Percentiles rank a stretch among this genome's conserved stretches.
Evolutionary conservation across 805 yeast genomes (phyloP).

Genomic region (Saccharomycopsis sp.): DNA sequence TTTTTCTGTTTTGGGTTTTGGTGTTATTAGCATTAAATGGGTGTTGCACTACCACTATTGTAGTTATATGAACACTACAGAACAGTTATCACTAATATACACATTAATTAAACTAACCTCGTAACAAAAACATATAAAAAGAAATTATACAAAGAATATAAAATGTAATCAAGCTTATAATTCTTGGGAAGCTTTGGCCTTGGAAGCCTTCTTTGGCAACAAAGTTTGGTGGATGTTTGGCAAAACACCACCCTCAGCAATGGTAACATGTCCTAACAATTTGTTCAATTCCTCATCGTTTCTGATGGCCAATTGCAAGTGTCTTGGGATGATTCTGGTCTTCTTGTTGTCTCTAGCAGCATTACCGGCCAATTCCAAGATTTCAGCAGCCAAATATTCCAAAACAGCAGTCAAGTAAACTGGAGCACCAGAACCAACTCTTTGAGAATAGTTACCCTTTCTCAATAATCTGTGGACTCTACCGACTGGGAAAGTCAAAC

Average conservation of each 20-base stretch:
- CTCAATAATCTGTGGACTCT: slow-evolving; percentile 96
- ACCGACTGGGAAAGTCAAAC: slow-evolving; percentile 99
- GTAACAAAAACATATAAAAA: background rate
- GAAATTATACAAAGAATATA: background rate
- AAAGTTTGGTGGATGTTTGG: slow-evolving; percentile 95
- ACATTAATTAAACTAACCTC: background rate
- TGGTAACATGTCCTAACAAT: slow-evolving; percentile 86
- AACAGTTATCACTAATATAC: background rate
- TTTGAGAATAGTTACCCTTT: slow-evolving; percentile 97
- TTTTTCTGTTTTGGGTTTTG: background rate
- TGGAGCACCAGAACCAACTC: slow-evolving; percentile 99
- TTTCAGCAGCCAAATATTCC: slow-evolving; percentile 97
- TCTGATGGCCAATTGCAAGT: slow-evolving; percentile 96
- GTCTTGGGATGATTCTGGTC: slow-evolving; percentile 98
- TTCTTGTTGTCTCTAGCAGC: slow-evolving; percentile 99
- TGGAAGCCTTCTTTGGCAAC: slow-evolving; percentile 71
- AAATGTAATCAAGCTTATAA: slow-evolving; percentile 36
- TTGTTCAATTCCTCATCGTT: slow-evolving; percentile 98
- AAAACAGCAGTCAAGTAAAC: slow-evolving; percentile 94
- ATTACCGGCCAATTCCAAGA: slow-evolving; percentile 96
- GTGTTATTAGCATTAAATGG: background rate
- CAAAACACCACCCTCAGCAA: slow-evolving; percentile 98
- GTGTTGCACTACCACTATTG: background rate
- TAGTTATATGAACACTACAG: background rate
- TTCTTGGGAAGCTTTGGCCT: slow-evolving; percentile 61